phyloP scores from a whole-genome alignment of 1,284 basidiomycete species.

The Xerocomus cyaneibrunnescens region DNA sequence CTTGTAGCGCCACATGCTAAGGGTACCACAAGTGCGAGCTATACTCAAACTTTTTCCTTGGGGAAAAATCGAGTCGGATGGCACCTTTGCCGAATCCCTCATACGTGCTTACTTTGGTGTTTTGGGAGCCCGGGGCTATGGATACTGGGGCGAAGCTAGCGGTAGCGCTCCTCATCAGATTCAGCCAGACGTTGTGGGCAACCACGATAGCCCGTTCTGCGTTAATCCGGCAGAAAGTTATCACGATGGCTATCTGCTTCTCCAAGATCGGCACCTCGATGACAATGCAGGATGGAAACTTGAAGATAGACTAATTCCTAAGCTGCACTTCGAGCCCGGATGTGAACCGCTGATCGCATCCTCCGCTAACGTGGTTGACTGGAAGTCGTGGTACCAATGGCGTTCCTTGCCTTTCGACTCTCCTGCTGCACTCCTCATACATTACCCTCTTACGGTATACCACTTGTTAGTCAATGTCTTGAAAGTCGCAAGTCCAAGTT shows the following conservation, averaged over 20 bases:
- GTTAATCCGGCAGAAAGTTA: slow-evolving; percentile 21
- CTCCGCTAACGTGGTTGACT: slow-evolving; percentile 33
- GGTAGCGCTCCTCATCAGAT: slow-evolving; percentile 35
- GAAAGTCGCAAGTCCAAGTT: slow-evolving; percentile 30
- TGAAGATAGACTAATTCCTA: slow-evolving; percentile 36
- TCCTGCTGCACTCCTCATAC: slow-evolving; percentile 42
- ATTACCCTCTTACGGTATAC: slow-evolving; percentile 42
- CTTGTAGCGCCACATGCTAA: slow-evolving; percentile 40
- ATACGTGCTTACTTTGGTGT: slow-evolving; percentile 41
- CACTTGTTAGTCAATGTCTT: slow-evolving; percentile 38
- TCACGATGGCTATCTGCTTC: slow-evolving; percentile 36
- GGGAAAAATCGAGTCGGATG: slow-evolving; percentile 42
- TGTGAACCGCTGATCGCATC: slow-evolving; percentile 24
- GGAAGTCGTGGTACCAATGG: slow-evolving; percentile 44
- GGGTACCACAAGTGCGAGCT: slow-evolving; percentile 30
- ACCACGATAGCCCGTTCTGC: background rate
- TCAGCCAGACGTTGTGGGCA: slow-evolving; percentile 15
- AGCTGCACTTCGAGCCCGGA: slow-evolving; percentile 30
- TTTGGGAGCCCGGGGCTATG: slow-evolving; percentile 37
- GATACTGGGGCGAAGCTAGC: slow-evolving; percentile 41
- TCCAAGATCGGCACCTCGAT: slow-evolving; percentile 30
- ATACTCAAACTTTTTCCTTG: slow-evolving; percentile 40
- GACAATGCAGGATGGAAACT: slow-evolving; percentile 42
- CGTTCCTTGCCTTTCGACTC: slow-evolving; percentile 40
- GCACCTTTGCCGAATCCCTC: slow-evolving; percentile 37